Conservation (phyloP, 176 grass and related monocot species). For the Puya raimondii region DNA sequence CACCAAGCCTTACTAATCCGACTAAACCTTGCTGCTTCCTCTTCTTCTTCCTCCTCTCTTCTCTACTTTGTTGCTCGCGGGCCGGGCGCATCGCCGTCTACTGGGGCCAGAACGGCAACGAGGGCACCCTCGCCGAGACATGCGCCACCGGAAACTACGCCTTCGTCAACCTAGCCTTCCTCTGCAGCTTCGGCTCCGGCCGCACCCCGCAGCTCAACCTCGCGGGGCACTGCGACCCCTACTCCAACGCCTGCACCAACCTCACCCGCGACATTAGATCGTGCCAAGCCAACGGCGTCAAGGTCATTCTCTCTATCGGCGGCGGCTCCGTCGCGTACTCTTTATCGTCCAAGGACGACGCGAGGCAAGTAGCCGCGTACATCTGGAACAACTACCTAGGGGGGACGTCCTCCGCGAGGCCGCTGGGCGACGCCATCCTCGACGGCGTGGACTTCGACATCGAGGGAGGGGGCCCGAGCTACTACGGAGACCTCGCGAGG, state of each 20-base stretch:
- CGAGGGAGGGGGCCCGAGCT: slow-evolving; percentile 29
- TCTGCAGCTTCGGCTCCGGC: slow-evolving; percentile 48
- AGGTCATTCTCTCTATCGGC: slow-evolving; percentile 62
- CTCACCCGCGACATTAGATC: slow-evolving; percentile 34
- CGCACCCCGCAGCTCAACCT: slow-evolving; percentile 45
- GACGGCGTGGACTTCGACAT: slow-evolving; percentile 51
- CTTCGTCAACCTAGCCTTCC: slow-evolving; percentile 53
- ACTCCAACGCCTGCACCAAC: slow-evolving; percentile 34
- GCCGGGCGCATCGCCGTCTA: slow-evolving; percentile 39
- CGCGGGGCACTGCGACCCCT: slow-evolving; percentile 54
- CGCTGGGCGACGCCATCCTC: slow-evolving; percentile 24
- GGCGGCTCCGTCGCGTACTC: slow-evolving; percentile 35
- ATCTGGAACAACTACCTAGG: slow-evolving; percentile 44
- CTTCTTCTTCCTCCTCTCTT: slow-evolving; percentile 10
- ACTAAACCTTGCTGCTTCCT: neutral
- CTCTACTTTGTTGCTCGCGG: neutral
- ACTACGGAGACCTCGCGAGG: slow-evolving; percentile 44
- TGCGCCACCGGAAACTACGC: slow-evolving; percentile 48
- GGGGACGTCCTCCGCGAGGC: slow-evolving; percentile 25
- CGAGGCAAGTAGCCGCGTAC: slow-evolving; percentile 20
- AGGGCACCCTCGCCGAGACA: slow-evolving; percentile 45
- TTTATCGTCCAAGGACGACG: slow-evolving; percentile 20
- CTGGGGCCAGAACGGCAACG: slow-evolving; percentile 53
- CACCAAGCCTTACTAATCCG: neutral
- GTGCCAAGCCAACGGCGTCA: slow-evolving; percentile 46